Evolutionary conservation across 441 rosid genomes (phyloP).

Genomic region (Mallotus japonicus): DNA sequence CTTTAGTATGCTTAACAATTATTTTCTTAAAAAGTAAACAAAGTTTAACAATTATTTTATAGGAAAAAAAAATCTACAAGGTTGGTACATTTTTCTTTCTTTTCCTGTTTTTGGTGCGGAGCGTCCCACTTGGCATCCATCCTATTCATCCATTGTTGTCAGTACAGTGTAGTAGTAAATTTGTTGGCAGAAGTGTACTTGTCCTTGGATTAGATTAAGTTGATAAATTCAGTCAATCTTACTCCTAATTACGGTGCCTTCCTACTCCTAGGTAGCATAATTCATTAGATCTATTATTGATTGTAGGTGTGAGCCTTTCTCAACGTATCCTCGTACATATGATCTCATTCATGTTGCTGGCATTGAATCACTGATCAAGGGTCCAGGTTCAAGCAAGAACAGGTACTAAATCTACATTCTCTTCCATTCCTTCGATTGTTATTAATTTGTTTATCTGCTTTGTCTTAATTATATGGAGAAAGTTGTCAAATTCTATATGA

Average conservation of each 20-base stretch:
- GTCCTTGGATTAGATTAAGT: neutral
- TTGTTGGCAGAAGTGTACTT: slow-evolving; percentile 3
- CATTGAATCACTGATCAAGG: slow-evolving; percentile 68
- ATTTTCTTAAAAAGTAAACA: too few relatives aligned
- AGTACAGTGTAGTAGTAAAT: neutral
- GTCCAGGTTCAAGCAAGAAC: slow-evolving; percentile 50
- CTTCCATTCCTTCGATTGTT: neutral
- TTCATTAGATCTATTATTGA: slow-evolving; percentile 17
- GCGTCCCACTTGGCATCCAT: too few relatives aligned
- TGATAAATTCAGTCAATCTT: neutral
- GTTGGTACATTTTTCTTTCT: too few relatives aligned
- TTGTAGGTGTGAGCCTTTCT: slow-evolving; percentile 97
- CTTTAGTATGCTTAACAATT: too few relatives aligned
- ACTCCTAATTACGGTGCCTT: neutral
- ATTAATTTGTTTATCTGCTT: neutral
- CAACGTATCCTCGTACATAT: slow-evolving; percentile 92
- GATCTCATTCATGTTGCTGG: slow-evolving; percentile 83
- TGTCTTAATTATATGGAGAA: neutral
- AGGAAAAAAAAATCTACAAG: too few relatives aligned
- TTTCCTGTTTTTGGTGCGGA: too few relatives aligned
- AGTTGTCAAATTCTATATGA: neutral
- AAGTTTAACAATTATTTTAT: too few relatives aligned
- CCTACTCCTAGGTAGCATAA: slow-evolving; percentile 2
- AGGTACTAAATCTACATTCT: slow-evolving; percentile 42
- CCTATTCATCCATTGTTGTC: neutral